Conservation (phyloP, 1,284 basidiomycete genomes). For the Melampsora larici-populina region DNA sequence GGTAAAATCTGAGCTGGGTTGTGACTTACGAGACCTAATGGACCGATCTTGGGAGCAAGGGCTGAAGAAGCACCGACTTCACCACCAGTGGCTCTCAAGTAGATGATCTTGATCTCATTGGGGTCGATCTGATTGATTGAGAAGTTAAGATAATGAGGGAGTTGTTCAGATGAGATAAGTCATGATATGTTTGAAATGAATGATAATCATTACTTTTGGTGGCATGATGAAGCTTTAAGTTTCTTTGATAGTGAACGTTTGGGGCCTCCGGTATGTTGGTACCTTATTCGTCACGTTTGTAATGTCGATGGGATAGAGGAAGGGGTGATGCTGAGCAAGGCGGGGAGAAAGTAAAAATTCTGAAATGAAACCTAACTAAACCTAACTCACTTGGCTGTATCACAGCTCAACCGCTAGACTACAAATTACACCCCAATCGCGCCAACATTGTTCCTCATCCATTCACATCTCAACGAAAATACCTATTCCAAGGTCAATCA, state of each 20-base stretch:
- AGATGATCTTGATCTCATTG: conserved; percentile 95
- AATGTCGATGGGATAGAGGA: not conserved
- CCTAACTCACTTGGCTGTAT: conserved; percentile 18
- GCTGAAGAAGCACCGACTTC: conserved; percentile 99
- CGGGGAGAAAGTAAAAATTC: not conserved
- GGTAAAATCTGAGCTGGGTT: not conserved
- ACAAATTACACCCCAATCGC: not conserved
- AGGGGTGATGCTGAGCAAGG: not conserved
- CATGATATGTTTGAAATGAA: not conserved
- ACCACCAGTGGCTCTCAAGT: conserved; percentile 98
- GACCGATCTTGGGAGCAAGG: conserved; percentile 99
- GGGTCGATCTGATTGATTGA: conserved; percentile 63
- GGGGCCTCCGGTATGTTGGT: conserved; percentile 42
- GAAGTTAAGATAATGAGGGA: conserved; percentile 49
- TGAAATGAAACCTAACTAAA: not conserved
- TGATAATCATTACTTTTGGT: conserved; percentile 25
- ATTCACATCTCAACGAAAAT: not conserved
- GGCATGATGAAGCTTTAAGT: conserved; percentile 19
- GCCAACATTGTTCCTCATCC: not conserved
- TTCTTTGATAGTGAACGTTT: conserved; percentile 19
- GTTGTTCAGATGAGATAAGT: not conserved
- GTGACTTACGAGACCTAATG: conserved; percentile 88
- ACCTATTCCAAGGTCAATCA: conserved; percentile 33
- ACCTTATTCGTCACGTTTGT: conserved; percentile 36
- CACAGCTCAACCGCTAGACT: not conserved